Percentiles rank a stretch among this genome's conserved stretches.
Evolutionary conservation across 768 basidiomycete species (phyloP).

Genomic region (Lentinus brumalis): DNA sequence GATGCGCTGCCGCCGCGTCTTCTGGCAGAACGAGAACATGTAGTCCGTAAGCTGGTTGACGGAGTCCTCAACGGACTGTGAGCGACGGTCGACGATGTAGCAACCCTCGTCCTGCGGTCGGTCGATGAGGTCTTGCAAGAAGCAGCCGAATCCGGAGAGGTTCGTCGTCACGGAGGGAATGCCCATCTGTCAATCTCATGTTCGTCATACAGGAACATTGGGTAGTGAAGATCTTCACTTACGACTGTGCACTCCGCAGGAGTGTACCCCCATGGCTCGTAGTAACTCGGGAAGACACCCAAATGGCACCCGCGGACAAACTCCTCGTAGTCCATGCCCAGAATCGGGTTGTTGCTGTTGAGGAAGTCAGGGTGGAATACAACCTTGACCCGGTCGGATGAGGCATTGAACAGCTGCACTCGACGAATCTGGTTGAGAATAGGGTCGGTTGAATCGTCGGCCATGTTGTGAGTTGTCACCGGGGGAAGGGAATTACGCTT

Average conservation of each 20-base stretch:
- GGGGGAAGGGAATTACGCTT: constrained; percentile 95
- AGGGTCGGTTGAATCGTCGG: constrained; percentile 88
- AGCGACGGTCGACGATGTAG: constrained; percentile 93
- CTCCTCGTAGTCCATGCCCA: constrained; percentile 98
- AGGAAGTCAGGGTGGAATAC: constrained; percentile 98
- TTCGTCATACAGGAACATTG: not conserved
- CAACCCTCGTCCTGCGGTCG: constrained; percentile 92
- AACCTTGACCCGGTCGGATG: constrained; percentile 92
- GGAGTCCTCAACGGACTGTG: constrained; percentile 88
- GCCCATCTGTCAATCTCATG: constrained; percentile 69
- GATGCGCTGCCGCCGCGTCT: constrained; percentile 94
- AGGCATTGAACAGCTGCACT: constrained; percentile 89
- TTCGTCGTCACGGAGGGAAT: constrained; percentile 98
- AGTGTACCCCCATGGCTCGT: constrained; percentile 96
- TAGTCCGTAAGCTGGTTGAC: constrained; percentile 78
- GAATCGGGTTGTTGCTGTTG: constrained; percentile 95
- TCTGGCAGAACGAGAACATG: constrained; percentile 75
- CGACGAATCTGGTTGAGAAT: constrained; percentile 94
- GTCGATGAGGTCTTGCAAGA: constrained; percentile 98
- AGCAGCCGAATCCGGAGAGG: constrained; percentile 95
- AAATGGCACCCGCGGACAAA: constrained; percentile 98
- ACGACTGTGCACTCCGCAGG: constrained; percentile 99
- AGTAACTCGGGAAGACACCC: constrained; percentile 98
- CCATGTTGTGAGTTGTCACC: constrained; percentile 99
- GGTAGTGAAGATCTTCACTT: constrained; percentile 26